Percentiles rank a stretch among this genome's conserved stretches.
phyloP scores from a whole-genome alignment of 495 filamentous ascomycete species.

The Staphylotrichum longicolle region DNA sequence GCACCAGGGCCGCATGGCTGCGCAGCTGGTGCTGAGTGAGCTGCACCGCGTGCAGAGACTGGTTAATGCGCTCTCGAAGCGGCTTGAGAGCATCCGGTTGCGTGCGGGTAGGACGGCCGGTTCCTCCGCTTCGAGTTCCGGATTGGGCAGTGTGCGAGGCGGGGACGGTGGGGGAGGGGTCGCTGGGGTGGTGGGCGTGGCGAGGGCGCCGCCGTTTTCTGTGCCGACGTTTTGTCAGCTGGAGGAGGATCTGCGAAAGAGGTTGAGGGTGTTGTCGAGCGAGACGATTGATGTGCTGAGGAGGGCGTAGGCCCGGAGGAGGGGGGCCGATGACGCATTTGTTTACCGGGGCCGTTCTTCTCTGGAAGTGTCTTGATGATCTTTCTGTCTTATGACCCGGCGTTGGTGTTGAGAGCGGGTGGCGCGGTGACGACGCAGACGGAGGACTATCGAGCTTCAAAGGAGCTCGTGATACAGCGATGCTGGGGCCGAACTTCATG shows the following conservation, averaged over 20 bases:
- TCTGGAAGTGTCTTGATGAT: no score
- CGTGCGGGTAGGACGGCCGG: background rate
- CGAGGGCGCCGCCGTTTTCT: background rate
- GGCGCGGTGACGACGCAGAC: no score
- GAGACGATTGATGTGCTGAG: background rate
- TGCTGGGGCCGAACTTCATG: no score
- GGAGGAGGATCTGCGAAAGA: constrained; percentile 4
- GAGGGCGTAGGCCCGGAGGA: background rate
- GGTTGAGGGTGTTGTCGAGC: constrained; percentile 1
- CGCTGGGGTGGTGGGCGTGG: background rate
- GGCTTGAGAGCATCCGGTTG: background rate
- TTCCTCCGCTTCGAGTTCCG: background rate
- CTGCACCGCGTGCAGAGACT: constrained; percentile 42
- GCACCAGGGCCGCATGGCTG: constrained; percentile 30
- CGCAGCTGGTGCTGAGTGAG: constrained; percentile 40
- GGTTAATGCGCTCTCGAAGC: constrained; percentile 25
- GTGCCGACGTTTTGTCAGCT: constrained; percentile 4
- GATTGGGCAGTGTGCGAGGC: background rate
- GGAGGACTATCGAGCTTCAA: no score
- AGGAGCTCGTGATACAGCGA: no score
- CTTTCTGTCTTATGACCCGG: no score
- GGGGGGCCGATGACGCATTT: no score
- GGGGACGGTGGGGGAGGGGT: background rate
- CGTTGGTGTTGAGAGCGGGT: no score
- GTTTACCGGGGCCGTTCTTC: no score